Evolutionary conservation across 352 stramenopile species (phyloP).

Genomic region (Pythium phragmiticola): DNA sequence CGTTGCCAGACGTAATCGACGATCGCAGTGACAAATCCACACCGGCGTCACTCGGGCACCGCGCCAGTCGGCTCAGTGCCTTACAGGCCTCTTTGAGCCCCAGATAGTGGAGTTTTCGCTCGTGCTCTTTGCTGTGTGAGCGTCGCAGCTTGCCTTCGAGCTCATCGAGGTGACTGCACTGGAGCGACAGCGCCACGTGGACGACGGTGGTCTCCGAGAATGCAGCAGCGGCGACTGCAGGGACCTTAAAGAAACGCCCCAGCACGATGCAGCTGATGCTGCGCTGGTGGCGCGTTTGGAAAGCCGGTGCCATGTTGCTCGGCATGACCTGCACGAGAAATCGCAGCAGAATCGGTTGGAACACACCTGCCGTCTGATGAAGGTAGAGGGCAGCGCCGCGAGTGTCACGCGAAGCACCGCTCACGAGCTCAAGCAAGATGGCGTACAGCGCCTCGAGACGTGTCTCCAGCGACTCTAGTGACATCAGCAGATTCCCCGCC

Average conservation of each 20-base stretch:
- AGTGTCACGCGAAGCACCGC: conserved; percentile 22
- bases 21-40: conserved; percentile 42
- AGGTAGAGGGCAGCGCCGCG: conserved; percentile 43
- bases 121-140: conserved; percentile 24
- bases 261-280: conserved; percentile 78
- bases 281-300: conserved; percentile 50
- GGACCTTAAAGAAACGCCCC: conserved; percentile 44
- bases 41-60: conserved; percentile 32
- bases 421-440: conserved; percentile 45
- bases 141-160: conserved; percentile 40
- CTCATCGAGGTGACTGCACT: conserved; percentile 71
- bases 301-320: conserved; percentile 49
- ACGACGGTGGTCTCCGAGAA: conserved; percentile 63
- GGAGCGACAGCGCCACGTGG: conserved; percentile 67
- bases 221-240: conserved; percentile 33
- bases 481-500: conserved; percentile 27
- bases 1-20: conserved; percentile 44
- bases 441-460: conserved; percentile 48
- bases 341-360: conserved; percentile 41
- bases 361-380: conserved; percentile 32
- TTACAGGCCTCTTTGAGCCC: conserved; percentile 58
- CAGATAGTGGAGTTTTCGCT: conserved; percentile 47
- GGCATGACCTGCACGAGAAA: conserved; percentile 55
- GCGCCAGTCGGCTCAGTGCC: conserved; percentile 48
- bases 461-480: conserved; percentile 31